A percentile compares a stretch with the other conserved stretches of the same genome.
phyloP scores from a whole-genome alignment of 129 eudicot species.

The Chrysanthemum lavandulifolium region DNA sequence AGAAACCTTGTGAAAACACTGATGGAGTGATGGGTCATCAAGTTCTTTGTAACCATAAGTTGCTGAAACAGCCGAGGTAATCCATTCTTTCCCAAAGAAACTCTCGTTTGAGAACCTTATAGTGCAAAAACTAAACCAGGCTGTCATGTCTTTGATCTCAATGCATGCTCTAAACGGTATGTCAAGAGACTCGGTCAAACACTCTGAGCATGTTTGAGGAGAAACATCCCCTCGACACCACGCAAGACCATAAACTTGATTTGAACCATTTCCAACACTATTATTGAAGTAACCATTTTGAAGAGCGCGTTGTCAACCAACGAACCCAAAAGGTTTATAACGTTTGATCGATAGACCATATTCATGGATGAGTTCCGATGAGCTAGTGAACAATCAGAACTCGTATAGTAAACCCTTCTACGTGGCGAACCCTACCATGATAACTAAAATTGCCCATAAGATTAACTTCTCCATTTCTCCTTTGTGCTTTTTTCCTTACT shows the following conservation, averaged over 20 bases:
- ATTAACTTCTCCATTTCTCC: constrained; percentile 19
- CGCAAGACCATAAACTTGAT: constrained; percentile 5
- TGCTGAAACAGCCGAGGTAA: too few species aligned
- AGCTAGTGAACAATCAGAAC: too few species aligned
- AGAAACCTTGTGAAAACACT: constrained; percentile 18
- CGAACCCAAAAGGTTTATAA: constrained; percentile 3
- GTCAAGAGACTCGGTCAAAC: too few species aligned
- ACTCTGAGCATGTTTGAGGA: background rate
- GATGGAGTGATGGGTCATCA: background rate
- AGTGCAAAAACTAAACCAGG: background rate
- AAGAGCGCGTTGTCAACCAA: constrained; percentile 11
- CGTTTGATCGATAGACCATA: too few species aligned
- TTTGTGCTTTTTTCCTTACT: constrained; percentile 1
- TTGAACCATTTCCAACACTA: background rate
- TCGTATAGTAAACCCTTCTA: too few species aligned
- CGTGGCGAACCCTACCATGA: constrained; percentile 6
- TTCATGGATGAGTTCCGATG: too few species aligned
- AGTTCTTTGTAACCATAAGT: background rate
- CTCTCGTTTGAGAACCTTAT: background rate
- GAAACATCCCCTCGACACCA: constrained; percentile 10
- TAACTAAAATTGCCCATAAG: constrained; percentile 7
- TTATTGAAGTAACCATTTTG: constrained; percentile 19
- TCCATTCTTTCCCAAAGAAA: too few species aligned
- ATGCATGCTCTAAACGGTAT: too few species aligned
- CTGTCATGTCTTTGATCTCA: too few species aligned